Evolutionary conservation across 2,329 filamentous ascomycete species (phyloP).

Genomic region (Dactylonectria estremocensis): DNA sequence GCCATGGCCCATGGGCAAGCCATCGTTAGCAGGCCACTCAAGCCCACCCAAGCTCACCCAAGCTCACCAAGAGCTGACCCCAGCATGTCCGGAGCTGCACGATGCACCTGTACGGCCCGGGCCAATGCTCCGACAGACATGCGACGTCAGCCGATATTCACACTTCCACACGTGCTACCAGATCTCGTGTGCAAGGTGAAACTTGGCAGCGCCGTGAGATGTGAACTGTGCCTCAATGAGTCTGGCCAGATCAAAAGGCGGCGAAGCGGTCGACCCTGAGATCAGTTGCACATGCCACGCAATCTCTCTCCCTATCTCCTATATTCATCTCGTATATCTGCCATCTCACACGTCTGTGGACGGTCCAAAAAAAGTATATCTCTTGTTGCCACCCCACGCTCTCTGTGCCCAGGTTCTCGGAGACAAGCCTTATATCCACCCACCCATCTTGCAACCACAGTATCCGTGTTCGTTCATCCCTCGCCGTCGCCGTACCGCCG

Average conservation of each 20-base stretch:
- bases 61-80: no score
- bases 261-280: constrained; percentile 15
- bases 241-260: constrained; percentile 23
- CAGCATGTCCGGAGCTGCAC: constrained; percentile 1
- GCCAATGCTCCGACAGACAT: constrained; percentile 39
- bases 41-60: neutral
- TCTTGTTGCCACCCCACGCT: constrained; percentile 7
- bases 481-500: neutral
- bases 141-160: constrained; percentile 46
- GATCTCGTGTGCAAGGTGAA: constrained; percentile 28
- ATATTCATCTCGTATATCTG: constrained; percentile 20
- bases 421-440: constrained; percentile 15
- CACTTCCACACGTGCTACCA: constrained; percentile 27
- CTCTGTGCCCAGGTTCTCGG: constrained; percentile 4
- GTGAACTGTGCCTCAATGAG: constrained; percentile 29
- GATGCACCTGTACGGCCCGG: constrained; percentile 18
- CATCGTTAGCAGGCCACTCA: constrained; percentile 1
- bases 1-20: neutral
- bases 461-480: neutral
- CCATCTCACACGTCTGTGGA: constrained; percentile 8
- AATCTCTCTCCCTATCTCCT: constrained; percentile 24
- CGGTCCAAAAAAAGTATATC: constrained; percentile 19
- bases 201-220: constrained; percentile 19
- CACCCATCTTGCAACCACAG: neutral
- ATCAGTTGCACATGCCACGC: constrained; percentile 22